phyloP scores from a whole-genome alignment of 257 asterid genomes.

The Vinca minor region DNA sequence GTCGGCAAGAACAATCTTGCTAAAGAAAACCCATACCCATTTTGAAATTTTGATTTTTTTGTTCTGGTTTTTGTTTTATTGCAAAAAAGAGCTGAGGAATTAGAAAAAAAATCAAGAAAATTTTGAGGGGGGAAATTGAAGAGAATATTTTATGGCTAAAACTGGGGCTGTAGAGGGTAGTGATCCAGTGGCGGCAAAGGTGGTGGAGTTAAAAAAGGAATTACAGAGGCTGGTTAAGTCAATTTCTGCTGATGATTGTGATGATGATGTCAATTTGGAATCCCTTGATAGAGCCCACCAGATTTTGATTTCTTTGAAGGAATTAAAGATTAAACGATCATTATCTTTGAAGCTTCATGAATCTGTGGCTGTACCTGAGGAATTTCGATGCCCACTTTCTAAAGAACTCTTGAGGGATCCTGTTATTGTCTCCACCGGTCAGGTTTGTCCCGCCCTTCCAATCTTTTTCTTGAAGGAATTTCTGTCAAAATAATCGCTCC shows the following conservation, averaged over 20 bases:
- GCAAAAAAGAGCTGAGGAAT: background rate
- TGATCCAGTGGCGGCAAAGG: slow-evolving; percentile 34
- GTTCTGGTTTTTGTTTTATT: background rate
- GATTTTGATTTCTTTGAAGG: slow-evolving; percentile 46
- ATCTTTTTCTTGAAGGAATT: background rate
- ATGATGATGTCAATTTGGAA: slow-evolving; percentile 34
- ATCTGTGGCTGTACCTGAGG: slow-evolving; percentile 59
- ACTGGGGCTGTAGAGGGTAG: slow-evolving; percentile 45
- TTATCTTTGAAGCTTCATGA: slow-evolving; percentile 11
- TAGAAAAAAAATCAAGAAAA: background rate
- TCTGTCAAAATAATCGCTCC: background rate
- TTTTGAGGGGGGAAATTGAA: background rate
- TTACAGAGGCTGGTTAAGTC: slow-evolving; percentile 53
- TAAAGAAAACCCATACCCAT: background rate
- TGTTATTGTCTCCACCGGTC: slow-evolving; percentile 71
- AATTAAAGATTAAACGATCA: slow-evolving; percentile 39
- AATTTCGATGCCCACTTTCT: slow-evolving; percentile 79
- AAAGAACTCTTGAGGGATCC: slow-evolving; percentile 86
- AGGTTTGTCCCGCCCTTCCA: slow-evolving; percentile 38
- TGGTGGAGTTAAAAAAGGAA: slow-evolving; percentile 58
- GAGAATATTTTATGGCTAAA: slow-evolving; percentile 69
- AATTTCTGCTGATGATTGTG: slow-evolving; percentile 45
- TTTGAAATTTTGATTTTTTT: background rate
- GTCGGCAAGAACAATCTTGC: background rate
- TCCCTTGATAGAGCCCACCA: slow-evolving; percentile 57